Evolutionary conservation across 176 grass and related monocot species (phyloP).

Genomic region (bread wheat (Triticum aestivum)): DNA sequence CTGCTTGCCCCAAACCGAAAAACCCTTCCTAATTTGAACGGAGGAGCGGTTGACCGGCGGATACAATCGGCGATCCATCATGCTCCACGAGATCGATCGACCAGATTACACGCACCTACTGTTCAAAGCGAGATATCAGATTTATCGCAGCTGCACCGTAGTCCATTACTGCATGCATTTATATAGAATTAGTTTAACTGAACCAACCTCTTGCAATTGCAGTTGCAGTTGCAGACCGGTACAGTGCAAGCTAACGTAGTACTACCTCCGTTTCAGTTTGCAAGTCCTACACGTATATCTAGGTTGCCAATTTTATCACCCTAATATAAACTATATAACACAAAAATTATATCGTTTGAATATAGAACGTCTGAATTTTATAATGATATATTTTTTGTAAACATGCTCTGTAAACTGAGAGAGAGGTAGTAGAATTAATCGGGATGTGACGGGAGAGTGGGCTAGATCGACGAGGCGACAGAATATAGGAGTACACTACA

Average conservation of each 20-base stretch:
- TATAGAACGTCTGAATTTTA: no score
- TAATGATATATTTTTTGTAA: no score
- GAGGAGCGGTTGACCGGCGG: neutral
- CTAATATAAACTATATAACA: no score
- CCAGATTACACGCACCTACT: neutral
- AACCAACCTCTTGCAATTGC: neutral
- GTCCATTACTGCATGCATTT: neutral
- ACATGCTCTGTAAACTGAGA: no score
- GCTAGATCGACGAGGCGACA: neutral
- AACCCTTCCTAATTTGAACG: no score
- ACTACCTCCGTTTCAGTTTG: no score
- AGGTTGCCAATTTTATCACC: no score
- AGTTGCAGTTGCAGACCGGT: no score
- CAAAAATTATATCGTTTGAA: no score
- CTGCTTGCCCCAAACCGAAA: no score
- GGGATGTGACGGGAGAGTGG: neutral
- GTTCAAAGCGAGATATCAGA: neutral
- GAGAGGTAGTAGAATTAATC: neutral
- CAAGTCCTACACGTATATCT: no score
- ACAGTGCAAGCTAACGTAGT: neutral
- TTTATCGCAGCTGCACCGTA: neutral
- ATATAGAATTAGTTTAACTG: neutral
- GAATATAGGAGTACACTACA: neutral
- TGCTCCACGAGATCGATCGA: neutral
- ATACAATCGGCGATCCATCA: neutral